These are phyloP conservation scores for Mortierella sp. DNA, from an alignment of 371 early-diverging fungal genomes.

Conservation along the genomic window DNA sequence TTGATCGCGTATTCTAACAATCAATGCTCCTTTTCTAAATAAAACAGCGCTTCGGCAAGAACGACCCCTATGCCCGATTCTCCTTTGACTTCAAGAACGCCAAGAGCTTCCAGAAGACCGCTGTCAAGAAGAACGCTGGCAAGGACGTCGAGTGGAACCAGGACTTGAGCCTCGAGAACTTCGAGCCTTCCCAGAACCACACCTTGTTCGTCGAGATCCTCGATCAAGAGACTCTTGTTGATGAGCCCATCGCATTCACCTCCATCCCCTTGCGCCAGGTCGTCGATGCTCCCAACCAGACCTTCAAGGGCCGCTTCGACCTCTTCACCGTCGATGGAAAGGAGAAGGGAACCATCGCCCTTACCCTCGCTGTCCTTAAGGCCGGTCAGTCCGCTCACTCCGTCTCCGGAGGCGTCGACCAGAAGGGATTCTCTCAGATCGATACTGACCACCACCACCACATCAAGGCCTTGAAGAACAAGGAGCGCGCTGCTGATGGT, in stretches of 20 bases:
- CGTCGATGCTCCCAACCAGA: not conserved
- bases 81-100: constrained; percentile 9
- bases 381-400: constrained; percentile 10
- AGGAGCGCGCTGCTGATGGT: constrained; percentile 56
- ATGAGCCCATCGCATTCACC: constrained; percentile 25
- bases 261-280: constrained; percentile 30
- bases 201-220: constrained; percentile 30
- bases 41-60: constrained; percentile 26
- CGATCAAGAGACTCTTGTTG: constrained; percentile 10
- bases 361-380: constrained; percentile 11
- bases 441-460: constrained; percentile 58
- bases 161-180: constrained; percentile 14
- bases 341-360: constrained; percentile 13
- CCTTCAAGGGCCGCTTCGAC: constrained; percentile 18
- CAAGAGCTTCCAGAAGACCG: constrained; percentile 13
- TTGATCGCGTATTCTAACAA: too few species aligned
- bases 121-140: constrained; percentile 30
- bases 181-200: not conserved
- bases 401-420: constrained; percentile 1
- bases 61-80: constrained; percentile 35
- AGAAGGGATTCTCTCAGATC: constrained; percentile 39
- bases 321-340: constrained; percentile 18
- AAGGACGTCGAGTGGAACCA: constrained; percentile 33
- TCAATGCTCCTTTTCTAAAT: too few species aligned
- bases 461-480: constrained; percentile 59